Base-by-base conservation (phyloP, 2,329 filamentous ascomycete species). In the Neonectria hederae region DNA sequence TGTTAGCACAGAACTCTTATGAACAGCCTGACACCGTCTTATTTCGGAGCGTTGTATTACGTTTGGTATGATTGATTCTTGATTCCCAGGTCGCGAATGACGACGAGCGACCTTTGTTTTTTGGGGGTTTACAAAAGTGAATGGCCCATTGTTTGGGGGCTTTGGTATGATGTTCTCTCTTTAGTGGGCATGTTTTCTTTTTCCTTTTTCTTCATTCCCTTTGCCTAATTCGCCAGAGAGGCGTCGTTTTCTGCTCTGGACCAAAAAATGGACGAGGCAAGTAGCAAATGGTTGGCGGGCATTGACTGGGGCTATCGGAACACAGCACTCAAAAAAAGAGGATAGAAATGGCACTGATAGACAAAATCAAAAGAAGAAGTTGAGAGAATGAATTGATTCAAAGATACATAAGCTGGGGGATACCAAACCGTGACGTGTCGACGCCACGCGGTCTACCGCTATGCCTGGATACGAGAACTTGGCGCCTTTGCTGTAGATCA, bases 341-440 rank as follows among this genome's bases (percentile, higher is more conserved):
- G 52, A 43, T 59, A 59, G 61, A 55, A 40, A 46, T 49, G 42
- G 60, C 21, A n/a, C 38, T 35, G 28, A 55, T 63, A 55, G 55
- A 59, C 7, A 59, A 63, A 59, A 63, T 22, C n/a, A 54, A 55
- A 48, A 62, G 26, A 49, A 54, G 7, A 51, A 21, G 2, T 51
- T 8, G 26, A 21, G 26, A 21, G 10, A 54, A 24, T 46, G n/a
- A 46, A 52, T 28, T 24, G 28, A 28, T 48, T 57, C 46, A 48
- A 45, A 30, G 38, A 42, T 14, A 4, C 13, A 19, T 9, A 2
- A 48, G 46, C 2, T 22, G 24, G 9, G 6, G 7, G 21, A 8
- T 8, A 26, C 28, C 10, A 4, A 30, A 14, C 5, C 4, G 46
- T 14, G 46, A 32, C 5, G 10, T 32, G 14, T 14, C 32, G 5